A percentile compares a stretch with the other conserved stretches of the same genome.
These are phyloP conservation scores for Hypoxylon sp. DNA, from an alignment of 2,329 filamentous ascomycete genomes.

Conservation along the genomic window DNA sequence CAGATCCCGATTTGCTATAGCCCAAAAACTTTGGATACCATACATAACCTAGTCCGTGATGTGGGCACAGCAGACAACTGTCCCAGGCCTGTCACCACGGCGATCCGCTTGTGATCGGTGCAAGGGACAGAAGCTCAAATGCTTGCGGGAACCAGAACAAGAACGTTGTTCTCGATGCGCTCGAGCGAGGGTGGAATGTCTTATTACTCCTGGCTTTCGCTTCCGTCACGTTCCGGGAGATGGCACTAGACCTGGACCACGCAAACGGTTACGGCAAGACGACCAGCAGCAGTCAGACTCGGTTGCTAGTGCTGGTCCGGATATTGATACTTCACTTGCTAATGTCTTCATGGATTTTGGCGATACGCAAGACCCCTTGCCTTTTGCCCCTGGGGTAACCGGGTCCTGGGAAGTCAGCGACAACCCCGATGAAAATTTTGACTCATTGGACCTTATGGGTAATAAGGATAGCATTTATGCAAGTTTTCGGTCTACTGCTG, in stretches of 20 bases:
- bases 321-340: not conserved
- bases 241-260: not conserved
- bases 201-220: constrained; percentile 18
- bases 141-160: constrained; percentile 19
- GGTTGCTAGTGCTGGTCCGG: not conserved
- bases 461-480: not conserved
- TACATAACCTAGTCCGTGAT: not conserved
- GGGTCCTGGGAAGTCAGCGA: constrained; percentile 12
- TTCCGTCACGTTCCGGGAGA: constrained; percentile 3
- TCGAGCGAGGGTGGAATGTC: constrained; percentile 18
- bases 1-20: not conserved
- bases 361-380: not conserved
- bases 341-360: not conserved
- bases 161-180: constrained; percentile 24
- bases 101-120: constrained; percentile 30
- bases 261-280: constrained; percentile 13
- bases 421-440: constrained; percentile 7
- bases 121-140: constrained; percentile 29
- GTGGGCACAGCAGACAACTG: not conserved
- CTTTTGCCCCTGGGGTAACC: not conserved
- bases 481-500: not conserved
- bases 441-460: constrained; percentile 1
- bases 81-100: constrained; percentile 11
- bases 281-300: not conserved
- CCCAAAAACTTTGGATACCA: not conserved